Evolutionary conservation across 2,329 filamentous ascomycete genomes (phyloP).

Genomic region (Metarhizium sp.): DNA sequence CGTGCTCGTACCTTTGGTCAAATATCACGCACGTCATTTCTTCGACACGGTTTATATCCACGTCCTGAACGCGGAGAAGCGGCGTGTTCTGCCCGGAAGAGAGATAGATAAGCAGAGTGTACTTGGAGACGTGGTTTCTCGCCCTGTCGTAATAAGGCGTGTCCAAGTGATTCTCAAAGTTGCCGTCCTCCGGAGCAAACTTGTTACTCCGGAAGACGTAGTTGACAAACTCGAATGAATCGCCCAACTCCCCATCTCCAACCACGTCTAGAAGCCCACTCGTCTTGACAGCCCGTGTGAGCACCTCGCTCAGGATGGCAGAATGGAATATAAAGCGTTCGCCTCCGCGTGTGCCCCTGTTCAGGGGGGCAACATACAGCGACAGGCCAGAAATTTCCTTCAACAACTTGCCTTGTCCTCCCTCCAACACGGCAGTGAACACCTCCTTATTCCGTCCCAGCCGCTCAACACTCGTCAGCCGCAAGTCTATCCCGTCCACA

Average conservation of each 20-base stretch:
- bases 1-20: slow-evolving; percentile 1
- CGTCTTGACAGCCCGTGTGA: not conserved
- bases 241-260: not conserved
- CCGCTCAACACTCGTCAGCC: not conserved
- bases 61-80: not conserved
- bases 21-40: slow-evolving; percentile 2
- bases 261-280: not conserved
- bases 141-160: slow-evolving; percentile 1
- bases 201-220: not conserved
- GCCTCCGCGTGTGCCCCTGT: not conserved
- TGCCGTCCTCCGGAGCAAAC: not conserved
- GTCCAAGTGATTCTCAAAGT: not conserved
- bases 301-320: not conserved
- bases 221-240: not conserved
- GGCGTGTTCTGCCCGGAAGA: not conserved
- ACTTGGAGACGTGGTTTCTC: not conserved
- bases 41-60: not conserved
- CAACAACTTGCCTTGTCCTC: not conserved
- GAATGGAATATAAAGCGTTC: slow-evolving; percentile 1
- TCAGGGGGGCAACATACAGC: not conserved
- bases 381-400: not conserved
- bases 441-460: not conserved
- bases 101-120: not conserved
- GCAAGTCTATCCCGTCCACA: not conserved
- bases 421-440: not conserved